These are phyloP conservation scores for Beta lomatogona DNA, from an alignment of 179 eudicot species.

Conservation along the genomic window DNA sequence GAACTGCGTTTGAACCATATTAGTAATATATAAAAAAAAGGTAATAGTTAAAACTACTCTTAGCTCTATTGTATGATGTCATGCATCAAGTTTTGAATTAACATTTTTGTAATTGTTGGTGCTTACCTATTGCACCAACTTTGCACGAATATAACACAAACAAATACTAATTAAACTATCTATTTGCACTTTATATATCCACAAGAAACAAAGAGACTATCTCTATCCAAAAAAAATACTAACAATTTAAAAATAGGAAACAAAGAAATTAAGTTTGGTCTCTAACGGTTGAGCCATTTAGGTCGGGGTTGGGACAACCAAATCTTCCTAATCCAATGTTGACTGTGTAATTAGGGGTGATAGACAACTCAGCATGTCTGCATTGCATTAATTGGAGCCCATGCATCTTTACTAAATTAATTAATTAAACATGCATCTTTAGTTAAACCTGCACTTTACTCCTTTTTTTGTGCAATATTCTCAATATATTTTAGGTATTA, in stretches of 20 bases:
- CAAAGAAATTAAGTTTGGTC: not conserved
- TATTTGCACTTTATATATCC: not conserved
- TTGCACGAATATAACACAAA: too few species aligned
- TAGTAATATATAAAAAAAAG: too few species aligned
- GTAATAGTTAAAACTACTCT: too few species aligned
- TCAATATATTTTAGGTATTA: not conserved
- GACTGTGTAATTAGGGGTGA: constrained; percentile 23
- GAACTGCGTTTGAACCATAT: too few species aligned
- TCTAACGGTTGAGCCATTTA: constrained; percentile 5
- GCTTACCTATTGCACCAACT: not conserved
- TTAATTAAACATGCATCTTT: not conserved
- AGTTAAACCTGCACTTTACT: too few species aligned
- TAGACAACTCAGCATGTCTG: constrained; percentile 32
- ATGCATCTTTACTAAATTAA: not conserved
- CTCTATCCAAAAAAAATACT: not conserved
- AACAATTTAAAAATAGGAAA: not conserved
- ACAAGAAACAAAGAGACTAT: not conserved
- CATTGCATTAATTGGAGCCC: not conserved
- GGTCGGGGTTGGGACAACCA: constrained; percentile 26
- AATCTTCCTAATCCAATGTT: constrained; percentile 31
- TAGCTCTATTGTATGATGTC: too few species aligned
- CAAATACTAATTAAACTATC: too few species aligned
- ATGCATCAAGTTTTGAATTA: too few species aligned
- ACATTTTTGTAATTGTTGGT: not conserved
- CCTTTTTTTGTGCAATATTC: not conserved